phyloP scores from a whole-genome alignment of 2,329 filamentous ascomycete genomes.

The Lasiodiplodia hormozganensis region DNA sequence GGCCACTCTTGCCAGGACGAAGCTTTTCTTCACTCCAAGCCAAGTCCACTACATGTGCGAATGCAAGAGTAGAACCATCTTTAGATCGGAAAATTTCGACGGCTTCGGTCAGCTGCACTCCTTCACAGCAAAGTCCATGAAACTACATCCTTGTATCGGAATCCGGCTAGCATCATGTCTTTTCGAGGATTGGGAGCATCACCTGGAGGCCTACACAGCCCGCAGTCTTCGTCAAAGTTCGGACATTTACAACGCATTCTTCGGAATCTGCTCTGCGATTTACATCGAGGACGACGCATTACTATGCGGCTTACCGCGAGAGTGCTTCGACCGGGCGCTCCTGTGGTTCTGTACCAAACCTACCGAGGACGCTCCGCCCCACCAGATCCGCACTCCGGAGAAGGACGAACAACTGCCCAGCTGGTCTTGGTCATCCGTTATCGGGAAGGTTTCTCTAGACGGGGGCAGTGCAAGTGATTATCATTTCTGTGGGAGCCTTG shows the following conservation, averaged over 20 bases:
- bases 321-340: slow-evolving; percentile 1
- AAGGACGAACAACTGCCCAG: not conserved
- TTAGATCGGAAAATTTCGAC: no score
- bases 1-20: not conserved
- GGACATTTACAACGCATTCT: slow-evolving; percentile 17
- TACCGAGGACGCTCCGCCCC: no score
- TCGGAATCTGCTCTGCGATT: not conserved
- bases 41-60: slow-evolving; percentile 4
- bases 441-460: not conserved
- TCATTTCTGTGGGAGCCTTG: not conserved
- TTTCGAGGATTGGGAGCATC: not conserved
- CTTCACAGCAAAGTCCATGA: not conserved
- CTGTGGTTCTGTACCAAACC: not conserved
- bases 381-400: not conserved
- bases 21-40: slow-evolving; percentile 2
- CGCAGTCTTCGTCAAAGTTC: not conserved
- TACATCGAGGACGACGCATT: not conserved
- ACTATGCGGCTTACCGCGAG: not conserved
- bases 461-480: not conserved
- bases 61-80: not conserved
- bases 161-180: not conserved
- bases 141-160: not conserved
- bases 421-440: slow-evolving; percentile 20
- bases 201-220: not conserved
- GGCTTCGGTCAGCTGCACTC: no score